A percentile compares a stretch with the other conserved stretches of the same genome.
Conservation (phyloP, 2,329 filamentous ascomycete species). For the Neonectria sp. region DNA sequence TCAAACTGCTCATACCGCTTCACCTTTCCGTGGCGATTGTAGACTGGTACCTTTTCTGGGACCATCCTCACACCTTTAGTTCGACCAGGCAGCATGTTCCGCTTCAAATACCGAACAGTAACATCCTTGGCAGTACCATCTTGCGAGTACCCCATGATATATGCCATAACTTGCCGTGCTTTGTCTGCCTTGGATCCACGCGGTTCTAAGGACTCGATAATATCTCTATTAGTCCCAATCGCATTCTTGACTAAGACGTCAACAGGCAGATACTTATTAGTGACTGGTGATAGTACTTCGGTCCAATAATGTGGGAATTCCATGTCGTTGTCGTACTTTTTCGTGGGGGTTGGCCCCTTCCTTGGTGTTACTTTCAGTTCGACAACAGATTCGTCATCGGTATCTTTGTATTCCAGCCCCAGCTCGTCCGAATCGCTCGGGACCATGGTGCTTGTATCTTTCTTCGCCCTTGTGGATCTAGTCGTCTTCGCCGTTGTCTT, state of each 20-base stretch:
- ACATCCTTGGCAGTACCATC: conserved; percentile 96
- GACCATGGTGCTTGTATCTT: conserved; percentile 13
- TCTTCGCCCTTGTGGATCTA: conserved; percentile 30
- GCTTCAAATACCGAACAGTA: conserved; percentile 90
- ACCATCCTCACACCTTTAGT: conserved; percentile 89
- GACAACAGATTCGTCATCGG: conserved; percentile 72
- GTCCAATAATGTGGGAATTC: conserved; percentile 94
- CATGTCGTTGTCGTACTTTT: conserved; percentile 81
- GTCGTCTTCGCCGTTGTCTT: conserved; percentile 35
- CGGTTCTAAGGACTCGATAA: conserved; percentile 83
- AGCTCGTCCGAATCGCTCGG: conserved; percentile 64
- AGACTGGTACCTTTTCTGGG: conserved; percentile 84
- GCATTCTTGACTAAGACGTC: conserved; percentile 80
- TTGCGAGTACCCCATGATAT: conserved; percentile 85
- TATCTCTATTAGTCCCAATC: conserved; percentile 80
- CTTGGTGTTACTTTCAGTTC: conserved; percentile 64
- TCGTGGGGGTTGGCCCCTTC: conserved; percentile 55
- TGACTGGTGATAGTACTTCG: conserved; percentile 87
- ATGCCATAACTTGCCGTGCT: conserved; percentile 90
- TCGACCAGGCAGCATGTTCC: conserved; percentile 86
- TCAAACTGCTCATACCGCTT: conserved; percentile 84
- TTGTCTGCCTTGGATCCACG: conserved; percentile 87
- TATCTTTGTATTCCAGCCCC: conserved; percentile 59
- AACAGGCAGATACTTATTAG: conserved; percentile 83
- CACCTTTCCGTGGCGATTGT: conserved; percentile 83